phyloP scores from a whole-genome alignment of 2,329 filamentous ascomycete species.

The Aureobasidium sp. region DNA sequence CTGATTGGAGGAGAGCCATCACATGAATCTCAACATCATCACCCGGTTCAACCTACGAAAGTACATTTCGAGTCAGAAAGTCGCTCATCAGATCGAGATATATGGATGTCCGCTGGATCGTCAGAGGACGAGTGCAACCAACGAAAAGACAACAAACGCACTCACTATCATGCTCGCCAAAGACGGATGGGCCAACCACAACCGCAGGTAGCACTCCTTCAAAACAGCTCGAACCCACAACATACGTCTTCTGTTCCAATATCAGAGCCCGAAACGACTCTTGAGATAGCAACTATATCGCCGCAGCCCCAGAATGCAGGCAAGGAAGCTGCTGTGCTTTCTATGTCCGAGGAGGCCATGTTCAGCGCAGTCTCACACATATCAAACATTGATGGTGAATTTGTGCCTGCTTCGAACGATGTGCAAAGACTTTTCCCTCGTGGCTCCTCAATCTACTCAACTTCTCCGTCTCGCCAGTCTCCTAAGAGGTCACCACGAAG shows the following conservation, averaged over 20 bases:
- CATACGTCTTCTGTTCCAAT: neutral
- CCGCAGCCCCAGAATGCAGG: neutral
- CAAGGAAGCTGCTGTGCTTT: neutral
- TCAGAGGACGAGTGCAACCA: neutral
- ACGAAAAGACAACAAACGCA: neutral
- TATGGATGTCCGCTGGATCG: conserved; percentile 4
- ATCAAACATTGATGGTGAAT: conserved; percentile 4
- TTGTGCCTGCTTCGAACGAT: neutral
- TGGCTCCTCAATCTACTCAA: neutral
- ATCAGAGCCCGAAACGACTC: neutral
- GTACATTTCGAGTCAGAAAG: neutral
- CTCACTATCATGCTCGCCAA: neutral
- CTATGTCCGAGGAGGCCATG: conserved; percentile 9
- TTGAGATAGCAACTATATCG: neutral
- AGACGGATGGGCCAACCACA: neutral
- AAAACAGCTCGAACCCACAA: neutral
- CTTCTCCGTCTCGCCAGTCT: neutral
- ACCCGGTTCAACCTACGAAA: neutral
- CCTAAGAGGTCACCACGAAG: neutral
- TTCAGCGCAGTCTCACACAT: conserved; percentile 6
- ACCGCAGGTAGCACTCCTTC: neutral
- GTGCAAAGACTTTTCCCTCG: conserved; percentile 1
- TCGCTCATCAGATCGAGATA: conserved; percentile 10
- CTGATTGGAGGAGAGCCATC: neutral
- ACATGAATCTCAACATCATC: neutral